A percentile compares a stretch with the other conserved stretches of the same genome.
Conservation (phyloP, 768 basidiomycete species). For the Suillus americanus region DNA sequence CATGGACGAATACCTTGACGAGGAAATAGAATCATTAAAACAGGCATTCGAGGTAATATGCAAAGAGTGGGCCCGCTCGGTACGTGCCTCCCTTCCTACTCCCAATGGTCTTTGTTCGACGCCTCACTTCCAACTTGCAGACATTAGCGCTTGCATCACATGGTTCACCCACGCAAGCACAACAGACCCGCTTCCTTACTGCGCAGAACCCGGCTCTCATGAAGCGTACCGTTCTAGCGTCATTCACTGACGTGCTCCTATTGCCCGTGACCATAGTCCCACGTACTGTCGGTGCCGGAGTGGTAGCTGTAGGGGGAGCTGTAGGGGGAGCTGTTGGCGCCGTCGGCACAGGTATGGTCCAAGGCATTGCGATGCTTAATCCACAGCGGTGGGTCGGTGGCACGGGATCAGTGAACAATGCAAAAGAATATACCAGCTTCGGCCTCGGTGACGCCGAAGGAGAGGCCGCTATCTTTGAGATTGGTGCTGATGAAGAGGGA, state of each 20-base stretch:
- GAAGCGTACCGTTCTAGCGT: conserved; percentile 90
- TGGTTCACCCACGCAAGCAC: conserved; percentile 4
- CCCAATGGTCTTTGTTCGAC: not conserved
- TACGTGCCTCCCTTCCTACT: conserved; percentile 28
- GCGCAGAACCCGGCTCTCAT: conserved; percentile 88
- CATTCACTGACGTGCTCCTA: conserved; percentile 86
- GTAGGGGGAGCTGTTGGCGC: conserved; percentile 68
- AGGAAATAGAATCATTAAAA: conserved; percentile 85
- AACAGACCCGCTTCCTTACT: conserved; percentile 64
- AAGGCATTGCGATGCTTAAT: conserved; percentile 87
- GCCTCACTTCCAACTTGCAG: not conserved
- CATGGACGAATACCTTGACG: conserved; percentile 97
- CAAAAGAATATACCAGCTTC: conserved; percentile 23
- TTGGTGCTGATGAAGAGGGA: conserved; percentile 37
- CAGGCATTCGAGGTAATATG: conserved; percentile 72
- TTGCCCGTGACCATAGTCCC: conserved; percentile 97
- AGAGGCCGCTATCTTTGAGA: conserved; percentile 50
- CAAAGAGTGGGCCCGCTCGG: conserved; percentile 78
- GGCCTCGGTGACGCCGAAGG: conserved; percentile 12
- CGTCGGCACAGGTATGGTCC: conserved; percentile 73
- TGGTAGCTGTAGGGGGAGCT: conserved; percentile 50
- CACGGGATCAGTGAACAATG: conserved; percentile 8
- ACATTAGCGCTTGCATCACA: conserved; percentile 6
- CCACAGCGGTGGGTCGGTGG: conserved; percentile 79
- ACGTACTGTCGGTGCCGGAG: conserved; percentile 70